Base-by-base conservation (phyloP, 345 rosid genomes). In the Salix viminalis region DNA sequence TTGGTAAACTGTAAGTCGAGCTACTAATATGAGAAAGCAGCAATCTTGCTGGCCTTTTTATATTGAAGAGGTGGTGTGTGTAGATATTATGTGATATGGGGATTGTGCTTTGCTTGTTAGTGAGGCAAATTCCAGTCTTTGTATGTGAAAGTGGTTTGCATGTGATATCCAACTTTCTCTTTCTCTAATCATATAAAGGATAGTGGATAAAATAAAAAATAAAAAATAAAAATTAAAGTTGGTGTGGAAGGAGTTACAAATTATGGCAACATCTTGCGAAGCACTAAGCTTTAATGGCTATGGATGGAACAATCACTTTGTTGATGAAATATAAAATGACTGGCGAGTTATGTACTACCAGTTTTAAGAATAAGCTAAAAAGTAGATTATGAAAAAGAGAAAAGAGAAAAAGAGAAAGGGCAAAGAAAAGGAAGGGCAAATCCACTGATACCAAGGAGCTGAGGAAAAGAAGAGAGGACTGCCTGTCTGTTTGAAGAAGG, bases 51-150 rank as follows among this genome's bases (percentile, higher is more conserved):
- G 50, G 56, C 37, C 37, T 36, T 36, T 64, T 24, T 64, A 52
- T 65, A 41, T 74, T 26, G 71, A 65, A 50, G 68, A 48, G 67
- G 66, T 54, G 64, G 65, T 15, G 64, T 30, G 48, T 30, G 60
- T 19, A 46, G 83, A 72, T 78, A 67, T 73, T 73, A 76, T 61
- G 77, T 62, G 41, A 42, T 52, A 62, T 39, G 65, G 86, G 79
- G 80, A 54, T 80, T 86, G 86, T 92, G 88, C 97, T 88, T 91
- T 91, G 83, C 97, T 83, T 89, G 90, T 65, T 69, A 79, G 82
- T 70, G 88, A 88, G 94, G 91, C 85, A 80, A 90, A 77, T 75
- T 65, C 76, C 62, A 36, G 72, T 66, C 80, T 78, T 83, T 83
- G 69, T 60, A 73, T 75, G 86, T 74, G 82, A 83, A 89, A 88